These are phyloP conservation scores for Aspergillus ostianus DNA, from an alignment of 495 filamentous ascomycete species.

Conservation along the genomic window DNA sequence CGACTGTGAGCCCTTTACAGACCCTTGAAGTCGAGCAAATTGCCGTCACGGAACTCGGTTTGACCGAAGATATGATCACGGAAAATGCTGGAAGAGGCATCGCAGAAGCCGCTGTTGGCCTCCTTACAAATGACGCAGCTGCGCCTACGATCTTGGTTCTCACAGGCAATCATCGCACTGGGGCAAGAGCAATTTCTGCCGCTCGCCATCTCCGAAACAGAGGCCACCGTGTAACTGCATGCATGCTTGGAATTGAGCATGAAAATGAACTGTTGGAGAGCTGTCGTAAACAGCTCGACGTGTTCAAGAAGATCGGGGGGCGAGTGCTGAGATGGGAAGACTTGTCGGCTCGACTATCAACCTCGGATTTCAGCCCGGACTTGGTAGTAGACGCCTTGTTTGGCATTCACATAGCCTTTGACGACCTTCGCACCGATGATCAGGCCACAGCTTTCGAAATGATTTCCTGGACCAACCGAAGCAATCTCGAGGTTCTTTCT, in stretches of 20 bases:
- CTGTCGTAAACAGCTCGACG: slow-evolving; percentile 69
- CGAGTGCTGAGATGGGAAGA: slow-evolving; percentile 59
- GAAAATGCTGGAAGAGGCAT: slow-evolving; percentile 89
- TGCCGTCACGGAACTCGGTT: slow-evolving; percentile 75
- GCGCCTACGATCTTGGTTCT: slow-evolving; percentile 73
- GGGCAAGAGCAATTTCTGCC: slow-evolving; percentile 78
- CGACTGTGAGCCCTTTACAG: slow-evolving; percentile 77
- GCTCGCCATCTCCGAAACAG: slow-evolving; percentile 83
- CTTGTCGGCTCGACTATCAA: slow-evolving; percentile 50
- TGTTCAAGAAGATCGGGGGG: slow-evolving; percentile 76
- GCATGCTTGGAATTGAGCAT: slow-evolving; percentile 75
- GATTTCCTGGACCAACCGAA: slow-evolving; percentile 83
- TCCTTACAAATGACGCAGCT: slow-evolving; percentile 44
- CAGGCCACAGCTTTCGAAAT: slow-evolving; percentile 79
- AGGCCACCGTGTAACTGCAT: slow-evolving; percentile 73
- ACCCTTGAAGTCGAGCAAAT: slow-evolving; percentile 90
- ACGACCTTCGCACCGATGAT: slow-evolving; percentile 77
- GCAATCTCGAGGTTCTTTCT: slow-evolving; percentile 71
- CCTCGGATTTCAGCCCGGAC: slow-evolving; percentile 61
- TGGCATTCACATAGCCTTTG: slow-evolving; percentile 77
- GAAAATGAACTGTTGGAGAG: slow-evolving; percentile 72
- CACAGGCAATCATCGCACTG: slow-evolving; percentile 84
- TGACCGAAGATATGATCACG: slow-evolving; percentile 85
- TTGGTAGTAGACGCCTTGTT: slow-evolving; percentile 88
- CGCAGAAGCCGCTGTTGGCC: slow-evolving; percentile 72